Conservation (phyloP, 345 rosid species). For the Eucalyptus camaldulensis region DNA sequence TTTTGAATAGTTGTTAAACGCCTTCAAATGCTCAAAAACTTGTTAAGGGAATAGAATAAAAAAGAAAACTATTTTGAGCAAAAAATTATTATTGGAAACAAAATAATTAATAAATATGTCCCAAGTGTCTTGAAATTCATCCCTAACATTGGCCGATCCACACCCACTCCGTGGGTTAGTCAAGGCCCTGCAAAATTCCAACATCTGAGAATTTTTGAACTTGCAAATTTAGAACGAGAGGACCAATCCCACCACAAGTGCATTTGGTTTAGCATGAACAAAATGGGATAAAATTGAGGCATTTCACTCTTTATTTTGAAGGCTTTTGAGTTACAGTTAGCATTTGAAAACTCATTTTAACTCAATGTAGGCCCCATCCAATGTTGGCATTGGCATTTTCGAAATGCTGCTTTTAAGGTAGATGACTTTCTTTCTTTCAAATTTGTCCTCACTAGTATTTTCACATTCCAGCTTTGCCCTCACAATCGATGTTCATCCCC, state of each 20-base stretch:
- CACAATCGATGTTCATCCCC: background rate
- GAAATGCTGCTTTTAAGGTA: rapidly evolving
- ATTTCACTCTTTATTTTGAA: rapidly evolving
- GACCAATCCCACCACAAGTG: rapidly evolving
- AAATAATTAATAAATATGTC: no score
- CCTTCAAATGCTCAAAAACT: rapidly evolving
- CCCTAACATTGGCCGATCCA: background rate
- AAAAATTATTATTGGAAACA: rapidly evolving
- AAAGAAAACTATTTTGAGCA: rapidly evolving
- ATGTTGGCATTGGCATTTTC: rapidly evolving
- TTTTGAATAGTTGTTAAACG: rapidly evolving
- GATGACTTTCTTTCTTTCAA: background rate
- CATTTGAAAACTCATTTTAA: background rate
- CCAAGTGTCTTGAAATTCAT: background rate
- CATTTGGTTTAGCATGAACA: rapidly evolving
- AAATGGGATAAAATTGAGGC: background rate
- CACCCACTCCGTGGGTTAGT: rapidly evolving
- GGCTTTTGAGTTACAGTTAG: background rate
- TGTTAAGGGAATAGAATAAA: no score
- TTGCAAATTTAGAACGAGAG: background rate
- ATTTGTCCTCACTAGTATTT: background rate
- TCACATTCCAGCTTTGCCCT: background rate
- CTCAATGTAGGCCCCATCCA: background rate
- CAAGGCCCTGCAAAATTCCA: rapidly evolving
- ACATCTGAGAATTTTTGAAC: background rate